Conservation (phyloP, 331 rosid genomes). For the Ulmus americana region DNA sequence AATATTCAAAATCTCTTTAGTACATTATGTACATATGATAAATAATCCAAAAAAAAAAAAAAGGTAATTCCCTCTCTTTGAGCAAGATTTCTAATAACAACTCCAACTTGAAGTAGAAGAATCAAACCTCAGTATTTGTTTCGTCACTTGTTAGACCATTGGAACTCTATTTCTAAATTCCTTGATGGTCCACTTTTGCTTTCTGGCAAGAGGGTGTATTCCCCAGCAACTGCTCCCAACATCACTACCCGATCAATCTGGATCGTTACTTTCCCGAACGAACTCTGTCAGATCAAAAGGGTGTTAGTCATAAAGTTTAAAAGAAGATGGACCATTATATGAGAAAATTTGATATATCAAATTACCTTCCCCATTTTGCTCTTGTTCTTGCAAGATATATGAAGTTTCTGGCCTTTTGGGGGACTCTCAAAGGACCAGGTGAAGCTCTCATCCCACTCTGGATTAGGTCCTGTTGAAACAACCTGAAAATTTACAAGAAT, state of each 20-base stretch:
- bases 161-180: constrained; percentile 94
- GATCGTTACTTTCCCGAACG: constrained; percentile 93
- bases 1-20: constrained; percentile 34
- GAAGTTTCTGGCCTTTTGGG: constrained; percentile 97
- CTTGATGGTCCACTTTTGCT: constrained; percentile 90
- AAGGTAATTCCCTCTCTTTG: constrained; percentile 14
- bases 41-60: constrained; percentile 38
- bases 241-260: constrained; percentile 94
- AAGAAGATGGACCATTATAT: neutral
- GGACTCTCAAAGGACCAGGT: constrained; percentile 98
- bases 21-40: constrained; percentile 55
- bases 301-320: neutral
- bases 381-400: constrained; percentile 95
- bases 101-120: constrained; percentile 21
- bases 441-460: constrained; percentile 95
- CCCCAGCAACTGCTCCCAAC: constrained; percentile 97
- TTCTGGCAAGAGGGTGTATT: constrained; percentile 79
- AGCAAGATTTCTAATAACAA: constrained; percentile 17
- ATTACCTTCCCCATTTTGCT: constrained; percentile 98
- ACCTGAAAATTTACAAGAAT: constrained; percentile 45
- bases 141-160: constrained; percentile 84
- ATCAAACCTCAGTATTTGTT: neutral
- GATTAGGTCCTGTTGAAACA: constrained; percentile 90
- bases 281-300: constrained; percentile 46
- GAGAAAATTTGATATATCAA: neutral